A percentile compares a stretch with the other conserved stretches of the same genome.
These are phyloP conservation scores for Amphibolis antarctica DNA, from an alignment of 106 monocot species.

Conservation along the genomic window DNA sequence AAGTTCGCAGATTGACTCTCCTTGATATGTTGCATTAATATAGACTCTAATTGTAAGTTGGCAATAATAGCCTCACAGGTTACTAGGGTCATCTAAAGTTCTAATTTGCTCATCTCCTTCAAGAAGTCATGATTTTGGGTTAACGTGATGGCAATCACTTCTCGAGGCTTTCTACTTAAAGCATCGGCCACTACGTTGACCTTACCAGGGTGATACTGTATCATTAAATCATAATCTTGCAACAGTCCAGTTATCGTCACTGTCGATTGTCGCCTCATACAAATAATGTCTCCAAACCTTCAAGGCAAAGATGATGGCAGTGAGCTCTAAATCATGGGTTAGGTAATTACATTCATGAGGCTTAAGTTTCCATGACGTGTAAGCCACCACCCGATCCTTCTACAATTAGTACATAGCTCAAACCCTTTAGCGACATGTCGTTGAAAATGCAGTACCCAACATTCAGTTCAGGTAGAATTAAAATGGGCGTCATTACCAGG, in stretches of 20 bases:
- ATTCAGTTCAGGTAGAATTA: not conserved
- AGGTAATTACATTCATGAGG: not conserved
- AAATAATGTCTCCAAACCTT: not conserved
- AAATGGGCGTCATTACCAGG: not conserved
- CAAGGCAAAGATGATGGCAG: not conserved
- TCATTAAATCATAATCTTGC: too few species aligned
- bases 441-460: not conserved
- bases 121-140: too few species aligned
- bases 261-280: not conserved
- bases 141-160: too few species aligned
- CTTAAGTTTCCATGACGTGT: not conserved
- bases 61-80: too few species aligned
- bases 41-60: too few species aligned
- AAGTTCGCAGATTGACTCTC: too few species aligned
- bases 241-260: not conserved
- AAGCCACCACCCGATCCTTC: not conserved
- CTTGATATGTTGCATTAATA: too few species aligned
- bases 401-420: not conserved
- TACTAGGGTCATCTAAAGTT: too few species aligned
- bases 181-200: too few species aligned
- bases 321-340: not conserved
- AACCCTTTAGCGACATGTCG: not conserved
- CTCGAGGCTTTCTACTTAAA: too few species aligned
- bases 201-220: too few species aligned
- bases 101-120: too few species aligned